Conservation (phyloP, 208 protist genomes). For the Angomonas deanei region DNA sequence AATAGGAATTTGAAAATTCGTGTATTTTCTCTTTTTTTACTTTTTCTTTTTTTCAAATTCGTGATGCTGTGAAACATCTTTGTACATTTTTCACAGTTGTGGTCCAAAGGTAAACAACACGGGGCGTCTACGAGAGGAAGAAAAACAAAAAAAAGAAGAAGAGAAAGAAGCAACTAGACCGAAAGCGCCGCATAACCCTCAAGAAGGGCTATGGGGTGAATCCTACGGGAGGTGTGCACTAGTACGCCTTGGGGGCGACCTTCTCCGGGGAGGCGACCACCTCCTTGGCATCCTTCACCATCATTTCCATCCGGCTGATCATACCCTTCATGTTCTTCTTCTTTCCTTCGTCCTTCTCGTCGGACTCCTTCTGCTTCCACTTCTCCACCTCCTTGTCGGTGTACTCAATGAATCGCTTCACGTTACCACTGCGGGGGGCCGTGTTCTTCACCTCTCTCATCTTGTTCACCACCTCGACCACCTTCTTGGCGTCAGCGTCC, state of each 20-base stretch:
- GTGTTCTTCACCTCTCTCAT: slow-evolving; percentile 52
- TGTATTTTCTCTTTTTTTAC: not conserved
- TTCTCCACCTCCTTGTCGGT: slow-evolving; percentile 52
- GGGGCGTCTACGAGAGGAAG: not conserved
- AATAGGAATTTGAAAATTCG: not conserved
- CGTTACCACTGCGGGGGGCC: slow-evolving; percentile 69
- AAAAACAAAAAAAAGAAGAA: slow-evolving; percentile 4
- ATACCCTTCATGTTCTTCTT: slow-evolving; percentile 31
- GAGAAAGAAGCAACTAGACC: not conserved
- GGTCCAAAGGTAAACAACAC: slow-evolving; percentile 8
- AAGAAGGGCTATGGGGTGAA: too few relatives aligned
- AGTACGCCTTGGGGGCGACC: slow-evolving; percentile 46
- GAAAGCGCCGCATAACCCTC: not conserved
- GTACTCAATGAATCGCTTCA: slow-evolving; percentile 71
- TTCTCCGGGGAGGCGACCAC: slow-evolving; percentile 33
- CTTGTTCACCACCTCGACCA: slow-evolving; percentile 23
- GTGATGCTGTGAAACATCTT: not conserved
- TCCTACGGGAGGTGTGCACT: too few relatives aligned
- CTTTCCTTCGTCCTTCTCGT: slow-evolving; percentile 26
- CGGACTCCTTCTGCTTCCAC: slow-evolving; percentile 34
- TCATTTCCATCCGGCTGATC: slow-evolving; percentile 62
- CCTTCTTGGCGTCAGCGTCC: slow-evolving; percentile 19
- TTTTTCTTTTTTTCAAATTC: slow-evolving; percentile 9
- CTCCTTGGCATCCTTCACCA: slow-evolving; percentile 73
- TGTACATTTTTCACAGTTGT: not conserved